Percentiles rank a stretch among this genome's conserved stretches.
Evolutionary conservation across 495 filamentous ascomycete species (phyloP).

Genomic region (Chaetomium tenue): DNA sequence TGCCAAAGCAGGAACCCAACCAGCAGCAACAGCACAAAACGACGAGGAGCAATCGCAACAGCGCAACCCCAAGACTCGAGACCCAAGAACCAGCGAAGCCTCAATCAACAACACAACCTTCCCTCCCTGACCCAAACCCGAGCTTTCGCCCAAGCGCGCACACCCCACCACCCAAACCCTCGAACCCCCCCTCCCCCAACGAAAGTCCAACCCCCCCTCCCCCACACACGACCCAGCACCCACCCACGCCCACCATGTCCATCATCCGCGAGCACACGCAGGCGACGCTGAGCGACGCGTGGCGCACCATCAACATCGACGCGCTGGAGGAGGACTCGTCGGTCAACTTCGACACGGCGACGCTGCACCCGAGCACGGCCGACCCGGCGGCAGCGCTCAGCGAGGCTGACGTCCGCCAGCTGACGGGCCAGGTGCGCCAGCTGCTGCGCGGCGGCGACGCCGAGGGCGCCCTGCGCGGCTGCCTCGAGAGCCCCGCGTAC

Average conservation of each 20-base stretch:
- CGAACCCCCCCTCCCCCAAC: neutral
- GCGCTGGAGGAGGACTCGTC: slow-evolving; percentile 81
- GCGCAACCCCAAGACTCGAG: neutral
- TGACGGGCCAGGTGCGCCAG: slow-evolving; percentile 78
- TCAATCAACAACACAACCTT: neutral
- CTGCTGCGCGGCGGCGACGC: slow-evolving; percentile 78
- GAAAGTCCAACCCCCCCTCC: neutral
- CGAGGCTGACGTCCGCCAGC: slow-evolving; percentile 67
- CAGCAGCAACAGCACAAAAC: neutral
- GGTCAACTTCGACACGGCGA: slow-evolving; percentile 79
- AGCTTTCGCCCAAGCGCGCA: neutral
- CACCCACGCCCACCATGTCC: slow-evolving; percentile 43
- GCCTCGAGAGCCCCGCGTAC: slow-evolving; percentile 65
- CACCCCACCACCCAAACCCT: neutral
- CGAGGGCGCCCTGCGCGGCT: slow-evolving; percentile 76
- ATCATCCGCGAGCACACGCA: slow-evolving; percentile 56
- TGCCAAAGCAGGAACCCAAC: neutral
- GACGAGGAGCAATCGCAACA: neutral
- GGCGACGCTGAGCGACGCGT: slow-evolving; percentile 58
- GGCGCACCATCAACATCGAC: slow-evolving; percentile 94
- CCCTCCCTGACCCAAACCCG: neutral
- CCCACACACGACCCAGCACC: neutral
- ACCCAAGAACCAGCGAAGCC: neutral
- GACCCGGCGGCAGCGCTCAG: slow-evolving; percentile 53
- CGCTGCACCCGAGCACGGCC: slow-evolving; percentile 64